phyloP scores from a whole-genome alignment of 208 protist genomes.

The Leishmania aethiopica region DNA sequence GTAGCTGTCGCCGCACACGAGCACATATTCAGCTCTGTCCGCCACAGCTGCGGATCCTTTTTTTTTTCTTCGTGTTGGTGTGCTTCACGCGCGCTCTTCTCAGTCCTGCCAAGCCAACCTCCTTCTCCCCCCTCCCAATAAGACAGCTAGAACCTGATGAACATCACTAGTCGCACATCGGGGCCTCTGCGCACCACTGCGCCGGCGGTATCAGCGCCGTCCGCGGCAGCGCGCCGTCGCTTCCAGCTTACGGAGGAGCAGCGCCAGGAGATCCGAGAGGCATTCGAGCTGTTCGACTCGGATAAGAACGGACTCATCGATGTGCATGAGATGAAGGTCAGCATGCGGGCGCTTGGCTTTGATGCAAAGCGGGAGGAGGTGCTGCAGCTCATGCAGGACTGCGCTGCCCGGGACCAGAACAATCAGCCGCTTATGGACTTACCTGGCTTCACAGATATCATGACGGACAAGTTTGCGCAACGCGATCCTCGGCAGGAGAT shows the following conservation, averaged over 20 bases:
- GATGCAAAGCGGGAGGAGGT: constrained; percentile 97
- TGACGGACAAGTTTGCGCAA: constrained; percentile 93
- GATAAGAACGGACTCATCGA: constrained; percentile 97
- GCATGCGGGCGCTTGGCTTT: constrained; percentile 99
- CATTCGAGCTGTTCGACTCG: constrained; percentile 99
- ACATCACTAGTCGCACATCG: constrained; percentile 38
- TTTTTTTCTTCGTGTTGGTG: not conserved
- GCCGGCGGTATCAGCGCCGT: constrained; percentile 27
- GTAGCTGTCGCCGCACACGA: not conserved
- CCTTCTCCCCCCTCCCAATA: not conserved
- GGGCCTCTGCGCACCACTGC: constrained; percentile 50
- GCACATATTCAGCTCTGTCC: not conserved
- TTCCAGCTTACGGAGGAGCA: constrained; percentile 98
- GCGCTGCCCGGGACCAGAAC: constrained; percentile 78
- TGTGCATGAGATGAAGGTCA: constrained; percentile 99
- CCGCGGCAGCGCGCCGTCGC: constrained; percentile 63
- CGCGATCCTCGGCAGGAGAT: constrained; percentile 95
- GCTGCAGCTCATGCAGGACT: constrained; percentile 88
- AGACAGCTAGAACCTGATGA: constrained; percentile 10
- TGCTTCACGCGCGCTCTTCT: not conserved
- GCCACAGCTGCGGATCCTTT: not conserved
- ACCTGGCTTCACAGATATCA: constrained; percentile 91
- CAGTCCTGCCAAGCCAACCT: not conserved
- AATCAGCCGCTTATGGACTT: constrained; percentile 90
- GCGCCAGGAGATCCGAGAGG: constrained; percentile 99